Evolutionary conservation across 169 alveolate genomes (phyloP).

Genomic region (Cryptosporidium viatorum): DNA sequence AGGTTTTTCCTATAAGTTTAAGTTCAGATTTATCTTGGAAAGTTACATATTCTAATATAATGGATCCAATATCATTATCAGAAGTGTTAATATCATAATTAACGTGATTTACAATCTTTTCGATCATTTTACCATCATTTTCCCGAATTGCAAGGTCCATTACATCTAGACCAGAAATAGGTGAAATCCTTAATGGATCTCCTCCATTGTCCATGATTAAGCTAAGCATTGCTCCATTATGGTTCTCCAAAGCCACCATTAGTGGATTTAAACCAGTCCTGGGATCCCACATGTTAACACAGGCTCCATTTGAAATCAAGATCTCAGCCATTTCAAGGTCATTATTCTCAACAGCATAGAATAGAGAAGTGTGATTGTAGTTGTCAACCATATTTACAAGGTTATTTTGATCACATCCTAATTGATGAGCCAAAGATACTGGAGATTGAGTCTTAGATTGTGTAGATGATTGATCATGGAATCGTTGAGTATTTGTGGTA

Average conservation of each 20-base stretch:
- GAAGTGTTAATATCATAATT: conserved; percentile 48
- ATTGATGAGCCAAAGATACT: not conserved
- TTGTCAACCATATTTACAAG: conserved; percentile 63
- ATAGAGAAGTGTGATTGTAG: conserved; percentile 60
- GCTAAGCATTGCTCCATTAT: conserved; percentile 72
- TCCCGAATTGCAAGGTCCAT: conserved; percentile 60
- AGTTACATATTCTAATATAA: conserved; percentile 39
- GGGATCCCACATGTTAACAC: conserved; percentile 69
- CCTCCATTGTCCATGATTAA: conserved; percentile 64
- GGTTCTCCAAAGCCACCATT: conserved; percentile 62
- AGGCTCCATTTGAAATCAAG: conserved; percentile 34
- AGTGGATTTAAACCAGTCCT: conserved; percentile 49
- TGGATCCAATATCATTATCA: conserved; percentile 9
- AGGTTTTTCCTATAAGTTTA: conserved; percentile 35
- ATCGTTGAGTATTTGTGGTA: not conserved
- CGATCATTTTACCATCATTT: conserved; percentile 52
- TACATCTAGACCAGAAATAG: conserved; percentile 56
- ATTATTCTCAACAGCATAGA: conserved; percentile 66
- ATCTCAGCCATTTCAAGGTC: conserved; percentile 68
- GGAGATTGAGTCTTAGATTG: not conserved
- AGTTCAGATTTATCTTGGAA: conserved; percentile 28
- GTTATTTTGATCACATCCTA: not conserved
- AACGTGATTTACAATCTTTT: conserved; percentile 33
- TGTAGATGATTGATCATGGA: not conserved
- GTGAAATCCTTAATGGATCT: conserved; percentile 65